phyloP scores from a whole-genome alignment of 257 asterid species.

The Mentha longifolia region DNA sequence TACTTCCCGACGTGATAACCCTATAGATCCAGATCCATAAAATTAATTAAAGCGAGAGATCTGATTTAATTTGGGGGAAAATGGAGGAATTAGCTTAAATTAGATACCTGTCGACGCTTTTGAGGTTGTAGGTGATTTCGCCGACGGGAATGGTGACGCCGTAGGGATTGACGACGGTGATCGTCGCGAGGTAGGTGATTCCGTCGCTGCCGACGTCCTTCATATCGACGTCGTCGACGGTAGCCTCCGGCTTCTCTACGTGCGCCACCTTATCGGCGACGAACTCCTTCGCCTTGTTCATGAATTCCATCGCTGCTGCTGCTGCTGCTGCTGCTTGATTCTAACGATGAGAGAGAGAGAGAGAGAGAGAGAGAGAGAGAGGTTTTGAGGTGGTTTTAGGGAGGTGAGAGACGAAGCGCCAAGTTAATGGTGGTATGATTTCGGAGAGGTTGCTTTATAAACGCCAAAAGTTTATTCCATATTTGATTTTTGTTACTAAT shows the following conservation, averaged over 20 bases:
- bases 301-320: slow-evolving; percentile 42
- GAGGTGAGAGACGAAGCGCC: not conserved
- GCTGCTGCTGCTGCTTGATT: not conserved
- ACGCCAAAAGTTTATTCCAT: not conserved
- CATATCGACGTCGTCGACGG: slow-evolving; percentile 71
- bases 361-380: not conserved
- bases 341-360: no score
- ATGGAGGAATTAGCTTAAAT: no score
- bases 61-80: no score
- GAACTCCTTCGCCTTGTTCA: slow-evolving; percentile 66
- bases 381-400: not conserved
- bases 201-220: slow-evolving; percentile 55
- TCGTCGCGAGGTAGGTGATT: slow-evolving; percentile 58
- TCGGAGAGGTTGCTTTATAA: not conserved
- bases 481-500: not conserved
- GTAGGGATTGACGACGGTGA: slow-evolving; percentile 66
- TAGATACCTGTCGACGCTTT: slow-evolving; percentile 72
- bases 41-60: no score
- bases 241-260: slow-evolving; percentile 72
- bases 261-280: slow-evolving; percentile 52
- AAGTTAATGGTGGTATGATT: not conserved
- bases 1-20: slow-evolving; percentile 61
- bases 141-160: slow-evolving; percentile 66
- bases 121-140: slow-evolving; percentile 64
- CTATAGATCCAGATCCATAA: no score